Evolutionary conservation across 2,329 filamentous ascomycete genomes (phyloP), one percentile per base, ranked within the genome.

Genomic region (Fusarium tjaetaba): DNA sequence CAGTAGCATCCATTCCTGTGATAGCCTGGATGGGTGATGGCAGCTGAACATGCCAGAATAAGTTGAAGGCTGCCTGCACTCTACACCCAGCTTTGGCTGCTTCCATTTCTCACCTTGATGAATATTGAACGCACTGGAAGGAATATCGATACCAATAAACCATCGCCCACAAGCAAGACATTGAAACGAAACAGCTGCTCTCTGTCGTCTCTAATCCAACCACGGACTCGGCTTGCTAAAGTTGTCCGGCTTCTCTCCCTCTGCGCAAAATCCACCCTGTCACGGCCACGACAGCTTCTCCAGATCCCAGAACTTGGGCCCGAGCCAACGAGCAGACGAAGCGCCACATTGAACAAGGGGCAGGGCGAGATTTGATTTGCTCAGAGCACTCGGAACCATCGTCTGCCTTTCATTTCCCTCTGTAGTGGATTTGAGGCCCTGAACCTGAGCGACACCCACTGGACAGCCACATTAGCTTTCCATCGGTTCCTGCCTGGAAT

Each of bases 321-420:
- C 59, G 67, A 74, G 66, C 72, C 67, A 70, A 70, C 67, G 66
- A 70, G 52, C 51, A 70, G 59, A 70, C 58, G 59, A 60, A 70
- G 66, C 53, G 60, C 66, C 67, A 70, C 70, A 51, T 48, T 46
- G 56, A 62, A 65, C 62, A 46, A 52, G 61, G 68, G 34, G 34
- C 20, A 51, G 43, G 49, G 49, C 48, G 46, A n/a, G 41, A 56
- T 53, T 39, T 66, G 53, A 67, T 72, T 73, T 59, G 60, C 62
- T 64, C 39, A 52, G 30, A 64, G 46, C 55, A 57, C 55, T 55
- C 56, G 51, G 70, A 48, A 41, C 65, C 68, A 67, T 52, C 64
- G 67, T 57, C 46, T 46, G 60, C 71, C 69, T 68, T 75, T 78
- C 76, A 78, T 78, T 77, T 78, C 76, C 68, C 55, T 36, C 36